Evolutionary conservation across 2,329 filamentous ascomycete genomes (phyloP), one percentile per base, ranked within the genome.

Genomic region (Xylaria hypoxylon): DNA sequence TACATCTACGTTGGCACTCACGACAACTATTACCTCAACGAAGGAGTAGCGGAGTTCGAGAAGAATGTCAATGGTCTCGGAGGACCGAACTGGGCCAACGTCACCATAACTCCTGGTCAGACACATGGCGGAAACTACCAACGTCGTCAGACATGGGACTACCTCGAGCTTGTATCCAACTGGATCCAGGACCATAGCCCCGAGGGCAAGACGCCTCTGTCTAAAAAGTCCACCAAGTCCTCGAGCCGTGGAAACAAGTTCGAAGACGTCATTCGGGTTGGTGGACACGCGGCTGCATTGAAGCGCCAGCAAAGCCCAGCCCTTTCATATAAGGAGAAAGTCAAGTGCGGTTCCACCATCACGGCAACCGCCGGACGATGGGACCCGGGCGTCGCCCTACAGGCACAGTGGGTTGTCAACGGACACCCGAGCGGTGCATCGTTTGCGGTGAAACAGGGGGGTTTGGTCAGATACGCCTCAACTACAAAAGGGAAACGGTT

Each of bases 1-100:
- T 67, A 47, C 63, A 28, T 73, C 56, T 71, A 69, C 52, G 71
- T 73, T 28, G 71, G 71, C 26, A 67, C 71, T 6, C 69, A 70
- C 31, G 71, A 73, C 50, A 65, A 71, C 53, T 73, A 72, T 48
- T 73, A 61, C 59, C 62, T 73, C 8, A 71, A 73, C 61, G 67
- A 59, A 28, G 71, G 70, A 42, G 70, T 72, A 11, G 59, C 51
- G 5, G 65, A 61, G n/a, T 73, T 73, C 55, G 60, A 53, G 45
- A 44, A 63, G 22, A 67, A 62, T 19, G 68, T 70, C 15, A 67
- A 67, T 11, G 57, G 53, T 6, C 59, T 62, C 11, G 70, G 71
- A 22, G 70, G 70, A 1, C 52, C 68, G 5, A 51, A 51, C 5
- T 73, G 71, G 71, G 71, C 71, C 55, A 73, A 73, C 42, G 59